These are phyloP conservation scores for Sarocladium oryzae DNA, from an alignment of 2,329 filamentous ascomycete genomes.

Conservation along the genomic window DNA sequence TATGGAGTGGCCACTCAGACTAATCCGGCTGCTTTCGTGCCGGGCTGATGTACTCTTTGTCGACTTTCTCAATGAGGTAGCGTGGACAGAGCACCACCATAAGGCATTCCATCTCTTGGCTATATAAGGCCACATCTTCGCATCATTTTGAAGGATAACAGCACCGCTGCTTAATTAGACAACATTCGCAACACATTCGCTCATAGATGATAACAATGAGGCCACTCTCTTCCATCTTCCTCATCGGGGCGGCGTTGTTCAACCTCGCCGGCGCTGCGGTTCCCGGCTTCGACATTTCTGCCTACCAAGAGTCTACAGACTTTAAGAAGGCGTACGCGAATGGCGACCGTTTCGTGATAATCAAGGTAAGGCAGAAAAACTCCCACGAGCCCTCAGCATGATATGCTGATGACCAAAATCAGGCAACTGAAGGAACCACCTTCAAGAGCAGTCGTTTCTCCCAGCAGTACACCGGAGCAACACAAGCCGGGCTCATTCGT, in stretches of 20 bases:
- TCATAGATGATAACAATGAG: too few relatives aligned
- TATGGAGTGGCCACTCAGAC: not conserved
- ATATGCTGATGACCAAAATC: not conserved
- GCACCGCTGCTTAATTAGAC: too few relatives aligned
- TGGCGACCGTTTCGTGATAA: constrained; percentile 36
- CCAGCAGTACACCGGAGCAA: constrained; percentile 41
- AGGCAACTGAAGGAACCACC: constrained; percentile 46
- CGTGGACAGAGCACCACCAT: too few relatives aligned
- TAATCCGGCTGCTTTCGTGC: too few relatives aligned
- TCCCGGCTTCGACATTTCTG: constrained; percentile 35
- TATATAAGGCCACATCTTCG: too few relatives aligned
- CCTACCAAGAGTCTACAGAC: constrained; percentile 30
- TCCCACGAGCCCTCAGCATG: not conserved
- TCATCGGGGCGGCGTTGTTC: constrained; percentile 6
- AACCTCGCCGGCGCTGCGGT: constrained; percentile 15
- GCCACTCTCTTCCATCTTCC: constrained; percentile 6
- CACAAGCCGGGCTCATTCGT: constrained; percentile 43
- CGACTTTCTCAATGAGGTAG: not conserved
- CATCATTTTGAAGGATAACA: too few relatives aligned
- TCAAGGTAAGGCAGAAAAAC: constrained; percentile 26
- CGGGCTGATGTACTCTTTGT: too few relatives aligned
- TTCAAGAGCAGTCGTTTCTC: constrained; percentile 38
- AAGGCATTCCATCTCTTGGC: too few relatives aligned
- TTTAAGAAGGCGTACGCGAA: constrained; percentile 28
- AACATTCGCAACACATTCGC: too few relatives aligned